Percentiles rank a stretch among this genome's conserved stretches.
These are phyloP conservation scores for Pseudozyma hubeiensis DNA, from an alignment of 1,284 basidiomycete genomes.

Conservation along the genomic window DNA sequence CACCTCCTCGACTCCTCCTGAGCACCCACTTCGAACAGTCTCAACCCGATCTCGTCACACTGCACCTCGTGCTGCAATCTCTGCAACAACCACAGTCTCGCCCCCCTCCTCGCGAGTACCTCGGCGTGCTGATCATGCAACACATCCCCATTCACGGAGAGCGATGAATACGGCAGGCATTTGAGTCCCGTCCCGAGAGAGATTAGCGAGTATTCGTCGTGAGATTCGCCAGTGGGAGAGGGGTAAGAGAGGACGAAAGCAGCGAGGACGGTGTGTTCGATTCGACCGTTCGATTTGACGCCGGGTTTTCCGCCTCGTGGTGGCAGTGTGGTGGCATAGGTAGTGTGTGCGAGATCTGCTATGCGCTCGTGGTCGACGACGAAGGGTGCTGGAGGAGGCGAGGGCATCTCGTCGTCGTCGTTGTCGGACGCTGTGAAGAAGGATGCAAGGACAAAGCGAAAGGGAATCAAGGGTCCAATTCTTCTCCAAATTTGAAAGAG, in stretches of 20 bases:
- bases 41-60: not conserved
- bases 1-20: constrained; percentile 4
- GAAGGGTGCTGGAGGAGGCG: not conserved
- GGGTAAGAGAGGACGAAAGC: constrained; percentile 38
- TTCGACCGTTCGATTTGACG: constrained; percentile 26
- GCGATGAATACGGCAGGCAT: constrained; percentile 78
- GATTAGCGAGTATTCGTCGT: constrained; percentile 68
- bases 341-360: constrained; percentile 11
- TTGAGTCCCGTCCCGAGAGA: constrained; percentile 87
- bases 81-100: constrained; percentile 82
- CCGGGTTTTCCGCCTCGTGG: constrained; percentile 48
- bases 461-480: constrained; percentile 17
- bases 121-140: constrained; percentile 92
- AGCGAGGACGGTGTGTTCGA: constrained; percentile 58
- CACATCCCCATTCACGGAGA: constrained; percentile 80
- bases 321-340: constrained; percentile 34
- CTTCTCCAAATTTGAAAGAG: not conserved
- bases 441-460: not conserved
- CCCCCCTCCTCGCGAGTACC: constrained; percentile 82
- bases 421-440: no score
- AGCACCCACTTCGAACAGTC: no score
- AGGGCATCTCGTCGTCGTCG: no score
- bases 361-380: constrained; percentile 30
- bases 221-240: not conserved
- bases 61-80: constrained; percentile 72